Evolutionary conservation across 371 early-diverging fungal species (phyloP).

Genomic region (Entomophthora muscae): DNA sequence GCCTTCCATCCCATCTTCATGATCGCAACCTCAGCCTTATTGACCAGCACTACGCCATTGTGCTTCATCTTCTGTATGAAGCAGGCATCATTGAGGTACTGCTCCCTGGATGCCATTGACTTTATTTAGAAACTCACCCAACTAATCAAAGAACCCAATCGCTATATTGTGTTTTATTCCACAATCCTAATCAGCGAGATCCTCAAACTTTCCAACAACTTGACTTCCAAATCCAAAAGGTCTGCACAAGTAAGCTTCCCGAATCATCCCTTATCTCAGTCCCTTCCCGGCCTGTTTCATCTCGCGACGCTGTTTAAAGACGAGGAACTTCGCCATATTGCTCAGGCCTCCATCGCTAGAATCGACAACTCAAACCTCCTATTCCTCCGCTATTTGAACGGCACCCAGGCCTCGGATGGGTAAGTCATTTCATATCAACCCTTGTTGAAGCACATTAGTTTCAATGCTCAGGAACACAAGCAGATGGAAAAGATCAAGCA

Average conservation of each 20-base stretch:
- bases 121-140: slow-evolving; percentile 22
- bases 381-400: slow-evolving; percentile 14
- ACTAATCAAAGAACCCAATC: slow-evolving; percentile 18
- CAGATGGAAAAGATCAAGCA: slow-evolving; percentile 46
- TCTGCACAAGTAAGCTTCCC: not conserved
- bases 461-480: slow-evolving; percentile 2
- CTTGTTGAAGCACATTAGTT: not conserved
- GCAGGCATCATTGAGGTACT: slow-evolving; percentile 56
- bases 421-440: not conserved
- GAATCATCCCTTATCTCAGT: slow-evolving; percentile 14
- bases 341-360: slow-evolving; percentile 50
- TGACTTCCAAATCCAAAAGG: slow-evolving; percentile 21
- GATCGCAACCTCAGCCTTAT: slow-evolving; percentile 31
- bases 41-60: slow-evolving; percentile 48
- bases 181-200: slow-evolving; percentile 58
- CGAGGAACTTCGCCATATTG: slow-evolving; percentile 51
- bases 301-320: slow-evolving; percentile 61
- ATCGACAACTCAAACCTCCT: slow-evolving; percentile 38
- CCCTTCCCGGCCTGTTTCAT: slow-evolving; percentile 52
- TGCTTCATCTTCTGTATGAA: slow-evolving; percentile 58
- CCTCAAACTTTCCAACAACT: slow-evolving; percentile 43
- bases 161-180: slow-evolving; percentile 25
- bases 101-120: not conserved
- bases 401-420: not conserved
- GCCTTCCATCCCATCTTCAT: not conserved